Base-by-base conservation (phyloP, 805 yeast genomes). In the Yarrowia yakushimensis region DNA sequence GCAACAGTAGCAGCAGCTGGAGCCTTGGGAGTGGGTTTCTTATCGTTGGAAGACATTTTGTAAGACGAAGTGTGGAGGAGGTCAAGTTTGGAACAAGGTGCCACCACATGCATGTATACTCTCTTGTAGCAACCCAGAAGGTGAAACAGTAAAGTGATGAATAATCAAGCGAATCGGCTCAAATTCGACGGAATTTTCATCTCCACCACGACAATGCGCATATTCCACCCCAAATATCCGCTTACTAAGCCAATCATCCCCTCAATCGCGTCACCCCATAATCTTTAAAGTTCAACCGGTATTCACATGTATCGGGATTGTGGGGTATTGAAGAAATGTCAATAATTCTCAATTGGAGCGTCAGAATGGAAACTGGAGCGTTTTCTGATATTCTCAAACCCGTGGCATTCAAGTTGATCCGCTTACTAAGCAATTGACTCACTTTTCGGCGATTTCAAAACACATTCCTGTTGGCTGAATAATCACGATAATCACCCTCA, bases 291-390 rank as follows among this genome's bases (percentile, higher is more conserved):
- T 31, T 48, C 41, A 22, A 25, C 41, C 57, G 39, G 57, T 33
- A 48, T 48, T 48, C 57, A 48, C 57, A 48, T 48, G 57, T 46
- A 46, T 48, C 57, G 33, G 36, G 36, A 34, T 30, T 48, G 57
- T 31, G 57, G 57, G 52, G 52, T 45, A 45, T n/a, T n/a, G 36
- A 28, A 36, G 22, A 25, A 15, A 17, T 15, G 5, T 3, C 2
- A 45, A 30, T 45, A 45, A 30, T 45, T 36, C 13, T 27, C 52
- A 45, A 45, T 45, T 45, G 52, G 50, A 18, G 10, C 15, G 17
- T 12, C 12, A 15, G 15, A 33, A 33, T 25, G 27, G 8, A 25
- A 8, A 25, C 27, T 25, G 8, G 27, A 25, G 27, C n/a, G n/a
- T n/a, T n/a, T n/a, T n/a, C n/a, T n/a, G n/a, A n/a, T n/a, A n/a